These are phyloP conservation scores for Pisolithus thermaeus DNA, from an alignment of 1,284 basidiomycete species.

Conservation along the genomic window DNA sequence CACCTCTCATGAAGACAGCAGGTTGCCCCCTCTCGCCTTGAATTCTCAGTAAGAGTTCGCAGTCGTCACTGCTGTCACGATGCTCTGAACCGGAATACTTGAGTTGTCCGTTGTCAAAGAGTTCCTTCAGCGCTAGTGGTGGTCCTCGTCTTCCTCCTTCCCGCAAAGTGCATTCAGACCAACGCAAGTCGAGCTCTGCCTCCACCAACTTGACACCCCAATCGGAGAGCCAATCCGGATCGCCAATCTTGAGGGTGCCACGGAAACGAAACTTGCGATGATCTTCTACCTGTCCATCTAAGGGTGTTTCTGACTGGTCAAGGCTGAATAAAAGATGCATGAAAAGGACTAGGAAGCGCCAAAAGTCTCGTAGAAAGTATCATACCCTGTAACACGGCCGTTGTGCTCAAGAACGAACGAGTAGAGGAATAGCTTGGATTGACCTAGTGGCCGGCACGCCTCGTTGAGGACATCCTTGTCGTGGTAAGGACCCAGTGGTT, in stretches of 20 bases:
- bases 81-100: constrained; percentile 9
- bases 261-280: constrained; percentile 35
- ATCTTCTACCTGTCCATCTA: constrained; percentile 9
- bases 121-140: constrained; percentile 28
- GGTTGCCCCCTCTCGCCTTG: constrained; percentile 36
- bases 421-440: constrained; percentile 18
- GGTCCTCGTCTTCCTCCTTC: constrained; percentile 15
- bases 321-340: constrained; percentile 16
- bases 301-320: constrained; percentile 24
- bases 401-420: constrained; percentile 25
- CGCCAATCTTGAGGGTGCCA: constrained; percentile 40
- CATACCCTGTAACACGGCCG: constrained; percentile 22
- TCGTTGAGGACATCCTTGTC: constrained; percentile 21
- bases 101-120: constrained; percentile 29
- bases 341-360: background rate
- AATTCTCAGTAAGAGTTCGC: constrained; percentile 33
- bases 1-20: constrained; percentile 41
- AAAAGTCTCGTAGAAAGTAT: background rate
- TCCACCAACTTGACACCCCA: constrained; percentile 35
- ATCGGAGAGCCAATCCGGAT: constrained; percentile 41
- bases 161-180: constrained; percentile 20
- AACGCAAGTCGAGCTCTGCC: constrained; percentile 36
- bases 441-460: constrained; percentile 13
- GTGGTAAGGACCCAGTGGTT: constrained; percentile 27
- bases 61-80: constrained; percentile 14